Evolutionary conservation across 176 grass and related monocot species (phyloP), one percentile per base, ranked within the genome.

Genomic region (Eremochloa ophiuroides): DNA sequence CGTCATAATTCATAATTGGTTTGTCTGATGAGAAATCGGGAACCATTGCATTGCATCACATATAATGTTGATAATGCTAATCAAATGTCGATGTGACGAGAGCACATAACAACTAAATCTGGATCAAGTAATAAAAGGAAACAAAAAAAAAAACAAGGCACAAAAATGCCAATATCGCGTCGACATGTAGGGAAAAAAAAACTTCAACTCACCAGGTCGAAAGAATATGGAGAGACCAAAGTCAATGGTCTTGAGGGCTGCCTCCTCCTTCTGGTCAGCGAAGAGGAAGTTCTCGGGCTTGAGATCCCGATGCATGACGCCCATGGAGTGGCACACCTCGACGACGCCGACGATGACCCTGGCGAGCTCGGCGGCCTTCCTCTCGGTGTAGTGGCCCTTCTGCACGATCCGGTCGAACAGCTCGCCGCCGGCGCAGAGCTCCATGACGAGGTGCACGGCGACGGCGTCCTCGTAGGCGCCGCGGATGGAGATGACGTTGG

Each of bases 261-360:
- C 86, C 67, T 91, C 85, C 83, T 94, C 92, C 16, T 71, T 71
- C 76, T 84, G 80, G 63, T 94, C 81, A 26, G 74, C 86, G 69
- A 94, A 94, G 46, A 94, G 66, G 86, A 94, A 94, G 35, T 94
- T 94, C 79, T 94, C 92, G 0, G 92, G 92, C 83, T 94, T 94
- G 48, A 94, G 92, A 81, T 94, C 92, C 47, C 92, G 82, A 46
- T 94, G 92, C 85, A 94, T 91, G 68, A 94, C 92, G 8, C 92
- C 88, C 75, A 94, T 75, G 70, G 92, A 94, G 77, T 94, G 92
- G 83, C 88, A 94, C 0, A 85, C 88, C 80, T 94, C 88, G 13
- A 94, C 88, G 18, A 94, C 92, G 25, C 92, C 85, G 10, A 91
- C 88, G 44, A 91, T 94, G 71, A 94, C 85, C 65, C 92, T 83